A percentile compares a stretch with the other conserved stretches of the same genome.
Evolutionary conservation across 2,329 filamentous ascomycete genomes (phyloP).

Genomic region (Arachnomyces sp.): DNA sequence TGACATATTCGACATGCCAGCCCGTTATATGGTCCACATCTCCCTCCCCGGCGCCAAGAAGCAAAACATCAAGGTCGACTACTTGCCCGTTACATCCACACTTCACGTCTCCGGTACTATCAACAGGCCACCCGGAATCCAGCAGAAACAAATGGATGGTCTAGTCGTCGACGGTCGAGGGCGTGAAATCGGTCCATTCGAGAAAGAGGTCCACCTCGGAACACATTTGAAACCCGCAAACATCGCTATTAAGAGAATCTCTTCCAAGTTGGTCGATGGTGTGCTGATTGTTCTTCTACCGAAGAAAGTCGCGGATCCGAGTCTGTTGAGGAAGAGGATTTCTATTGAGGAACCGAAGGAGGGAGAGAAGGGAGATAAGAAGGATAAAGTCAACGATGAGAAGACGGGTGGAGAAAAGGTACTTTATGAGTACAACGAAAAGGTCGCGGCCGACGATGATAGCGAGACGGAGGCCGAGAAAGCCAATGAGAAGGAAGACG

Average conservation of each 20-base stretch:
- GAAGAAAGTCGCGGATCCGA: conserved; percentile 55
- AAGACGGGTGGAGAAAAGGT: conserved; percentile 15
- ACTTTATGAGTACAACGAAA: too few species aligned
- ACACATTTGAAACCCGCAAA: conserved; percentile 47
- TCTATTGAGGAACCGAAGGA: conserved; percentile 45
- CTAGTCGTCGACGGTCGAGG: conserved; percentile 63
- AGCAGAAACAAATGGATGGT: conserved; percentile 60
- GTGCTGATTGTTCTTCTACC: conserved; percentile 69
- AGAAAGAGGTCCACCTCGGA: conserved; percentile 59
- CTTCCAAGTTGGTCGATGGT: conserved; percentile 71
- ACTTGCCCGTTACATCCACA: conserved; percentile 60
- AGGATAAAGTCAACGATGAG: conserved; percentile 16
- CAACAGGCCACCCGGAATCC: conserved; percentile 61
- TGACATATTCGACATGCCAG: conserved; percentile 65
- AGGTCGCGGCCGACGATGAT: too few species aligned
- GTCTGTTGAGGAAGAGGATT: conserved; percentile 22
- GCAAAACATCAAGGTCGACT: conserved; percentile 68
- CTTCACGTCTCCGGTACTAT: conserved; percentile 66
- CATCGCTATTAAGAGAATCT: conserved; percentile 61
- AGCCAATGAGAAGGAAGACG: conserved; percentile 15
- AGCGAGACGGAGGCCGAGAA: conserved; percentile 18
- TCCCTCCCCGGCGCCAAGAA: conserved; percentile 73
- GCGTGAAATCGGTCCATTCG: conserved; percentile 66
- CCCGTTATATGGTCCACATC: conserved; percentile 60
- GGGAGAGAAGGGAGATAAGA: conserved; percentile 9